phyloP scores from a whole-genome alignment of 2,329 filamentous ascomycete genomes.

The Ophiostoma montium region DNA sequence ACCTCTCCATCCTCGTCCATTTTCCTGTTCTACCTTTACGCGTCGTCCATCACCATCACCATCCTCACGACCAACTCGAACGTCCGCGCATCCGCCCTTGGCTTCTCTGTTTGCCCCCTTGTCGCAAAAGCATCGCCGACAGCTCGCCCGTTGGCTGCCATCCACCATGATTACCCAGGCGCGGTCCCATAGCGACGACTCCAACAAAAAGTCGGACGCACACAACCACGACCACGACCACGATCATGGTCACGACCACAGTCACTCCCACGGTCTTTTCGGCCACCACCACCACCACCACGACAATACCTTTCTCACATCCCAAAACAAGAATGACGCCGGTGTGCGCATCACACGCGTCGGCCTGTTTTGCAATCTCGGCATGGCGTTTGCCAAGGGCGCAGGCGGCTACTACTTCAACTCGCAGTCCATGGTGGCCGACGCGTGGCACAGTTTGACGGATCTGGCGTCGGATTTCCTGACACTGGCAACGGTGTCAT shows the following conservation, averaged over 20 bases:
- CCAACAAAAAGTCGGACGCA: constrained; percentile 34
- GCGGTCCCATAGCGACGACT: constrained; percentile 27
- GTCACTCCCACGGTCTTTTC: constrained; percentile 38
- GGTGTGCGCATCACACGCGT: constrained; percentile 88
- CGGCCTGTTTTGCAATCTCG: constrained; percentile 75
- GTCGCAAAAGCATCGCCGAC: constrained; percentile 10
- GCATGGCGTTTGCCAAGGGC: constrained; percentile 89
- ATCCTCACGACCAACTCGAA: constrained; percentile 1
- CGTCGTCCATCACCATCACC: constrained; percentile 7
- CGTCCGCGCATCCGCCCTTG: constrained; percentile 2
- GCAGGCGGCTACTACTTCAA: constrained; percentile 88
- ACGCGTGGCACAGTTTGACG: constrained; percentile 89
- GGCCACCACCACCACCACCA: constrained; percentile 63
- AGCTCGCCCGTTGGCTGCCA: constrained; percentile 15
- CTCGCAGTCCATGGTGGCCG: constrained; percentile 82
- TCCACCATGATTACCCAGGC: constrained; percentile 17
- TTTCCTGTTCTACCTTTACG: constrained; percentile 8
- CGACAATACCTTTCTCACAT: constrained; percentile 72
- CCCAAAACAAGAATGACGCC: constrained; percentile 75
- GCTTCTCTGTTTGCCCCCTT: constrained; percentile 1
- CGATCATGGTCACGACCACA: constrained; percentile 26
- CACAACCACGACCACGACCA: constrained; percentile 19
- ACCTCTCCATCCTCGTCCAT: not conserved
- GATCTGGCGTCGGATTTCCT: constrained; percentile 91
- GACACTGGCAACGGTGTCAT: constrained; percentile 87